phyloP scores from a whole-genome alignment of 164 flowering plant genomes.

The Vitis riparia region DNA sequence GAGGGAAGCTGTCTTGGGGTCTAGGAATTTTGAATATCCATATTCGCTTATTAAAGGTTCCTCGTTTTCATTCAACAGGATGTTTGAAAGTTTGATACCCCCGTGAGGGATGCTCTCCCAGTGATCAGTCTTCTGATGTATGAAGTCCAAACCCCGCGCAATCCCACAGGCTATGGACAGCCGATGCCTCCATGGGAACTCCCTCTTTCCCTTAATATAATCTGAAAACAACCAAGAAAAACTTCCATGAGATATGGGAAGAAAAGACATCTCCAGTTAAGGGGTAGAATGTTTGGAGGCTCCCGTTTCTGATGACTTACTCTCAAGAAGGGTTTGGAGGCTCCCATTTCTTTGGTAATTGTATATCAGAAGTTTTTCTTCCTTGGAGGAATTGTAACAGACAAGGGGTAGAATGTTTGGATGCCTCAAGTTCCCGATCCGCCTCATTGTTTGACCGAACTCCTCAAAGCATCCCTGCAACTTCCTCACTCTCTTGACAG shows the following conservation, averaged over 20 bases:
- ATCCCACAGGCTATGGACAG: conserved; percentile 55
- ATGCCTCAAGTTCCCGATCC: conserved; percentile 54
- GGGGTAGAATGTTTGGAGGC: conserved; percentile 26
- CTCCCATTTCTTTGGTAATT: conserved; percentile 55
- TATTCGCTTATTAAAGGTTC: conserved; percentile 58
- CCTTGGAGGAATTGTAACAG: conserved; percentile 38
- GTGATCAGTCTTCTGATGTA: conserved; percentile 23
- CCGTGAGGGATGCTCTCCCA: conserved; percentile 48
- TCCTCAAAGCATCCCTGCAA: conserved; percentile 40
- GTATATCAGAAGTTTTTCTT: conserved; percentile 57
- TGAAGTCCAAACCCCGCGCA: conserved; percentile 45
- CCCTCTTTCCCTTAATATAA: conserved; percentile 40
- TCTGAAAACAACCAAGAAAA: conserved; percentile 28
- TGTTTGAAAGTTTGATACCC: conserved; percentile 61
- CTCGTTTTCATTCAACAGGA: conserved; percentile 39
- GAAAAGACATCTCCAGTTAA: background rate
- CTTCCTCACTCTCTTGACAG: conserved; percentile 63
- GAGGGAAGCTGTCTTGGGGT: conserved; percentile 31
- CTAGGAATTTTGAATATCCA: conserved; percentile 40
- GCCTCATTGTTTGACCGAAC: conserved; percentile 40
- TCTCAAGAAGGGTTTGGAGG: conserved; percentile 42
- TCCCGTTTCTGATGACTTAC: conserved; percentile 46
- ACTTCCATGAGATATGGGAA: background rate
- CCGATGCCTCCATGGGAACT: conserved; percentile 54
- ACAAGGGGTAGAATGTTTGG: conserved; percentile 52